These are phyloP conservation scores for Talaromyces pinophilus DNA, from an alignment of 2,329 filamentous ascomycete species.

Conservation along the genomic window DNA sequence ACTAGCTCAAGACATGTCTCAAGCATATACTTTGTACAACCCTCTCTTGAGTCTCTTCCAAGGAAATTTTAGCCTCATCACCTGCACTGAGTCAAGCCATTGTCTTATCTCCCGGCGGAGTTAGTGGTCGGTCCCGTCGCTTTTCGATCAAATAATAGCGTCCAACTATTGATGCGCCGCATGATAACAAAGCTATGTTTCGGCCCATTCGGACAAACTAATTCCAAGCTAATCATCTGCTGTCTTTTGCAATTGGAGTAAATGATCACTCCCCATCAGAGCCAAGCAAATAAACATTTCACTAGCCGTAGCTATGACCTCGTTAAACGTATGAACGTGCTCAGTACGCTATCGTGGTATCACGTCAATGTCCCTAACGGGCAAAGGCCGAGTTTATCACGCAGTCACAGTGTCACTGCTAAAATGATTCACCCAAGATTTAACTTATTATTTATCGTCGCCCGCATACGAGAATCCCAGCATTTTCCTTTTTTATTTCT, in stretches of 20 bases:
- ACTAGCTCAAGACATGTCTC: slow-evolving; percentile 18
- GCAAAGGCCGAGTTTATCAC: not conserved
- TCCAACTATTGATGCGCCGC: not conserved
- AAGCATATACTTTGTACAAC: not conserved
- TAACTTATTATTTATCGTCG: not conserved
- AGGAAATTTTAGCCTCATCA: not conserved
- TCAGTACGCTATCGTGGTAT: not conserved
- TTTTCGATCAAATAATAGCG: not conserved
- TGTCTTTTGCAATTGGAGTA: not conserved
- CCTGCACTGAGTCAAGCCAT: not conserved
- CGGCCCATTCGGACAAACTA: slow-evolving; percentile 6
- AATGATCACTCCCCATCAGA: not conserved
- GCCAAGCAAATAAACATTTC: slow-evolving; percentile 5
- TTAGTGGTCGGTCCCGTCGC: not conserved
- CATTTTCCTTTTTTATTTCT: not conserved
- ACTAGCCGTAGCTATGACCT: not conserved
- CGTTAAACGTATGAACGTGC: not conserved
- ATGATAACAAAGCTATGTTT: not conserved
- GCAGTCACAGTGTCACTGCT: not conserved
- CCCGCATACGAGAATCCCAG: not conserved
- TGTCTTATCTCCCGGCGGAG: slow-evolving; percentile 11
- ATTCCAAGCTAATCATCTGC: not conserved
- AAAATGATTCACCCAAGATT: not conserved
- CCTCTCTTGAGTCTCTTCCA: not conserved
- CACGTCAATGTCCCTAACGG: not conserved